These are phyloP conservation scores for Scedosporium apiospermum DNA, from an alignment of 2,329 filamentous ascomycete species.

Conservation along the genomic window DNA sequence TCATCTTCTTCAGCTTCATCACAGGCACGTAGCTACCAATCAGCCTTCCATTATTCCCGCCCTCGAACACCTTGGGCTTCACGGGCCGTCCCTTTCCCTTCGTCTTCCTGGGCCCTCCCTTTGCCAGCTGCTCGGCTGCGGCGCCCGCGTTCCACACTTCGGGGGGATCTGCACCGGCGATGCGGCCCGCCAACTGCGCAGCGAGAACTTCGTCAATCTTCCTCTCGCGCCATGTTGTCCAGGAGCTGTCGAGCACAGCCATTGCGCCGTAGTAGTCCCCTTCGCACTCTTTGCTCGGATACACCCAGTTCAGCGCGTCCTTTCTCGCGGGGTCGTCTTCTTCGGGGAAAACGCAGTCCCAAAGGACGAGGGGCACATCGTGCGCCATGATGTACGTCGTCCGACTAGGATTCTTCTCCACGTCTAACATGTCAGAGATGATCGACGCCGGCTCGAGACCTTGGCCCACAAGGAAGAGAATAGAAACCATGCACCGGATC, in stretches of 20 bases:
- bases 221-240: conserved; percentile 70
- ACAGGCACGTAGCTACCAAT: conserved; percentile 45
- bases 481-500: conserved; percentile 84
- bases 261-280: conserved; percentile 61
- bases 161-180: conserved; percentile 29
- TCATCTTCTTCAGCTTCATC: conserved; percentile 38
- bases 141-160: background rate
- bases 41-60: conserved; percentile 40
- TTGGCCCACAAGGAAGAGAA: conserved; percentile 90
- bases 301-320: conserved; percentile 68
- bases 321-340: conserved; percentile 23
- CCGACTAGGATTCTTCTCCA: conserved; percentile 58
- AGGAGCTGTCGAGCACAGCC: conserved; percentile 65
- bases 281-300: conserved; percentile 31
- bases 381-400: conserved; percentile 87
- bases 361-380: conserved; percentile 83
- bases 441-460: conserved; percentile 69
- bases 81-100: conserved; percentile 14
- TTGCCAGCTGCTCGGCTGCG: conserved; percentile 29
- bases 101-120: conserved; percentile 9
- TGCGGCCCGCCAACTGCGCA: conserved; percentile 59
- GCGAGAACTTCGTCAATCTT: conserved; percentile 89
- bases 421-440: conserved; percentile 66
- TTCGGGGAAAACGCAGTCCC: conserved; percentile 80
- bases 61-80: conserved; percentile 35